Conservation (phyloP, 805 yeast species). For the Maudiozyma serrabonitensis region DNA sequence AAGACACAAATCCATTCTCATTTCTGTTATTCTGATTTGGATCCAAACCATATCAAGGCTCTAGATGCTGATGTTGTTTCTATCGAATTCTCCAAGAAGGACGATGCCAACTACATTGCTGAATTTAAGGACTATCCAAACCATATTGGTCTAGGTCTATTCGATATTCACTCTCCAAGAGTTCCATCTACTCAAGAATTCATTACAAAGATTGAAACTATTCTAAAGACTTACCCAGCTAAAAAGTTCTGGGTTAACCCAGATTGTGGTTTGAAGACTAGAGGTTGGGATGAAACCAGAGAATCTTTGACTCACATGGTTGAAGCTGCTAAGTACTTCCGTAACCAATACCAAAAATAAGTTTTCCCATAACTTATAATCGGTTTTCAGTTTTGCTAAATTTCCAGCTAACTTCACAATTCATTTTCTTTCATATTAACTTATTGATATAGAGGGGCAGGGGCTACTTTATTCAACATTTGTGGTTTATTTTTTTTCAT, state of each 20-base stretch:
- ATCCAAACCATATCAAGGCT: conserved; percentile 99
- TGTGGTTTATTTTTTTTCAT: conserved; percentile 27
- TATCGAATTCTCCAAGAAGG: conserved; percentile 99
- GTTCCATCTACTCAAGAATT: conserved; percentile 97
- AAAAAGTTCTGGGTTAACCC: conserved; percentile 99
- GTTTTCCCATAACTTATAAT: conserved; percentile 1
- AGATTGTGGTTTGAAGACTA: conserved; percentile 99
- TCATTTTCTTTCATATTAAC: conserved; percentile 2
- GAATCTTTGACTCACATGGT: conserved; percentile 97
- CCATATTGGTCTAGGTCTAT: conserved; percentile 98
- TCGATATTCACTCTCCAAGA: conserved; percentile 99
- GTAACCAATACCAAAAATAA: conserved; percentile 39
- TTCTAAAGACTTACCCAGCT: conserved; percentile 94
- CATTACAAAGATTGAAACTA: conserved; percentile 84
- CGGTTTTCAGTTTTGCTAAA: not conserved
- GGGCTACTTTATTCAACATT: conserved; percentile 8
- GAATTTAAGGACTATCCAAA: conserved; percentile 98
- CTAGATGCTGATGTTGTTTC: conserved; percentile 99
- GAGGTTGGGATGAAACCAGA: conserved; percentile 98
- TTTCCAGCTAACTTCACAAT: not conserved
- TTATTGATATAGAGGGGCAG: conserved; percentile 1
- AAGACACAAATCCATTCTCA: conserved; percentile 98
- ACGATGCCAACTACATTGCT: conserved; percentile 94
- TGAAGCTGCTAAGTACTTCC: conserved; percentile 95
- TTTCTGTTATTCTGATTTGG: conserved; percentile 99